These are phyloP conservation scores for Arachis monticola DNA, from an alignment of 331 rosid species.

Conservation along the genomic window DNA sequence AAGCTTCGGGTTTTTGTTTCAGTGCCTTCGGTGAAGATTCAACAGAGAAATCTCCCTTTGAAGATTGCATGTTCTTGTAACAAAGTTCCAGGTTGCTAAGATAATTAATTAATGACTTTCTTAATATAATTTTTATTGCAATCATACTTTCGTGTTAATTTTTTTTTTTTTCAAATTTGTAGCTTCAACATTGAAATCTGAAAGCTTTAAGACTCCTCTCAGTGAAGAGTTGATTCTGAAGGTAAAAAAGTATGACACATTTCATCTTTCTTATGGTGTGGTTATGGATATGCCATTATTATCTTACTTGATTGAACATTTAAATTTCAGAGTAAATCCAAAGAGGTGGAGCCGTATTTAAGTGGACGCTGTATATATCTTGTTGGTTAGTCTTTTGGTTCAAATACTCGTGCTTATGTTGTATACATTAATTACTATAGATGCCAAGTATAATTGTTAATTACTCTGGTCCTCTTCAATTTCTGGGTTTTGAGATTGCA, in stretches of 20 bases:
- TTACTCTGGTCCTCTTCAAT: conserved; percentile 22
- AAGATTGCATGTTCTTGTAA: conserved; percentile 58
- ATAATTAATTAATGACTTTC: neutral
- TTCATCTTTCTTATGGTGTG: neutral
- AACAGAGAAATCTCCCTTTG: conserved; percentile 42
- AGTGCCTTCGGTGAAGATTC: conserved; percentile 34
- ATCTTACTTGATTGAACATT: conserved; percentile 55
- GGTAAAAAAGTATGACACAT: conserved; percentile 25
- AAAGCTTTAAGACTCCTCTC: conserved; percentile 44
- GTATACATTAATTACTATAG: neutral
- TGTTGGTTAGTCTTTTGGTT: conserved; percentile 72
- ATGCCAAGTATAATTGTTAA: neutral
- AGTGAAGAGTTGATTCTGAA: conserved; percentile 51
- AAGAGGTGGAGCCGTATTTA: conserved; percentile 68
- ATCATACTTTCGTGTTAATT: neutral
- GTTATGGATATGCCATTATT: conserved; percentile 18
- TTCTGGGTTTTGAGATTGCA: conserved; percentile 49
- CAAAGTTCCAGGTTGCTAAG: conserved; percentile 58
- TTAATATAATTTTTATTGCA: neutral
- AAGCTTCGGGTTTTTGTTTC: conserved; percentile 50
- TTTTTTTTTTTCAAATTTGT: conserved; percentile 38
- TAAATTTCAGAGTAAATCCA: conserved; percentile 69
- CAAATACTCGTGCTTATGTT: conserved; percentile 33
- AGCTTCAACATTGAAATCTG: conserved; percentile 66
- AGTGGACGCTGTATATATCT: conserved; percentile 83